These are phyloP conservation scores for Penicillium sp. DNA, from an alignment of 2,329 filamentous ascomycete genomes.

Conservation along the genomic window DNA sequence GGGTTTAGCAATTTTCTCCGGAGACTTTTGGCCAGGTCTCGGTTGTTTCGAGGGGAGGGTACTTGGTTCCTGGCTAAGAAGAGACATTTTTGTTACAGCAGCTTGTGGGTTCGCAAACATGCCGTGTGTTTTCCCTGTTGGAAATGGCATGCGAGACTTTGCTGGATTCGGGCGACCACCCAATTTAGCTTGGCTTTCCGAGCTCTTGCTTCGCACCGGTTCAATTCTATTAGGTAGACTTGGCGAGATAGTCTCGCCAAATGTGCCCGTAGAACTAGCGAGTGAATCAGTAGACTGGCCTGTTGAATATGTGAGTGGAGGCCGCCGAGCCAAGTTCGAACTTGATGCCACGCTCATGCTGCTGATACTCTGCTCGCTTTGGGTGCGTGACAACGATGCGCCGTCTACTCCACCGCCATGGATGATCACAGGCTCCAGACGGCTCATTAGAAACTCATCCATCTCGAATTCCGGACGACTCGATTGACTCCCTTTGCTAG, in stretches of 20 bases:
- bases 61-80: slow-evolving; percentile 22
- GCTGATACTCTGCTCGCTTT: slow-evolving; percentile 43
- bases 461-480: slow-evolving; percentile 45
- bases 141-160: slow-evolving; percentile 26
- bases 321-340: slow-evolving; percentile 22
- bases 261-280: slow-evolving; percentile 25
- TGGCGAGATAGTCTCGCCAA: slow-evolving; percentile 17
- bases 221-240: slow-evolving; percentile 5
- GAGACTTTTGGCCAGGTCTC: slow-evolving; percentile 3
- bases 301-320: slow-evolving; percentile 26
- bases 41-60: slow-evolving; percentile 7
- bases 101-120: slow-evolving; percentile 25
- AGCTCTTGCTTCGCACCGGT: slow-evolving; percentile 4
- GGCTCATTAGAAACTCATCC: slow-evolving; percentile 49
- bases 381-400: slow-evolving; percentile 35
- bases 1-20: slow-evolving; percentile 19
- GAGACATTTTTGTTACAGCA: slow-evolving; percentile 22
- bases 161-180: background rate
- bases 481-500: slow-evolving; percentile 44
- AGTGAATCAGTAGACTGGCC: slow-evolving; percentile 38
- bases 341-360: slow-evolving; percentile 33
- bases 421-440: slow-evolving; percentile 52
- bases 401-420: slow-evolving; percentile 44
- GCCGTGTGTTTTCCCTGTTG: slow-evolving; percentile 19
- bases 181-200: slow-evolving; percentile 6